A percentile compares a stretch with the other conserved stretches of the same genome.
phyloP scores from a whole-genome alignment of 176 grass and related monocot species.

The Poa pratensis region DNA sequence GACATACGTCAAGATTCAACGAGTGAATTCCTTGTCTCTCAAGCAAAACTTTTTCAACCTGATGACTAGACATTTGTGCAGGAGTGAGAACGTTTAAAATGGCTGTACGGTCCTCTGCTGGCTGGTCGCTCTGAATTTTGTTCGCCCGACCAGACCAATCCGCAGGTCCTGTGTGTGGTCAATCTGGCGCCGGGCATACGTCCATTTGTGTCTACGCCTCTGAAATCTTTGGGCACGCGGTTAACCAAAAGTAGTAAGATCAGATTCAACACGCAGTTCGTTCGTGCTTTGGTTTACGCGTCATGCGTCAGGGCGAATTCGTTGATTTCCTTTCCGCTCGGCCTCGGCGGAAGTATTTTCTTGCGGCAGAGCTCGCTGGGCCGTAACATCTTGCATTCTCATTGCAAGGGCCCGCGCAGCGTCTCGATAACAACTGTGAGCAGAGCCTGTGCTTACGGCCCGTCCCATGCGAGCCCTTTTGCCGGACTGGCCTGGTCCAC shows the following conservation, averaged over 20 bases:
- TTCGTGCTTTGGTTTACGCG: neutral
- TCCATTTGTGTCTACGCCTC: neutral
- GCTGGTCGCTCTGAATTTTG: neutral
- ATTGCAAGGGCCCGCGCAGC: no score
- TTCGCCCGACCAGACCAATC: neutral
- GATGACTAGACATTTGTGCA: neutral
- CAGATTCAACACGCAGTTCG: neutral
- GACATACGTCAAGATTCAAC: slow-evolving; percentile 31
- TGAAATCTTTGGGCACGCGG: neutral
- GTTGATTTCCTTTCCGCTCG: no score
- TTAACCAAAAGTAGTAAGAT: neutral
- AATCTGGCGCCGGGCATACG: neutral
- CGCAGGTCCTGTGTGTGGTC: neutral
- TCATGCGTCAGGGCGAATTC: no score
- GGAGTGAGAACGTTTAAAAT: neutral
- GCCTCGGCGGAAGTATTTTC: no score
- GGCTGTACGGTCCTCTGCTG: neutral
- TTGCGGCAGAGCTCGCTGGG: no score
- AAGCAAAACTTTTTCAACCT: slow-evolving; percentile 1
- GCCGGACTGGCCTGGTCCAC: no score
- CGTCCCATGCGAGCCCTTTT: no score
- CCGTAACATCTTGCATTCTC: no score
- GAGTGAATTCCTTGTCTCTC: neutral
- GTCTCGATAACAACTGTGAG: no score
- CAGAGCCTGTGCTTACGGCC: no score